phyloP scores from a whole-genome alignment of 257 asterid species.

The Misopates orontium region DNA sequence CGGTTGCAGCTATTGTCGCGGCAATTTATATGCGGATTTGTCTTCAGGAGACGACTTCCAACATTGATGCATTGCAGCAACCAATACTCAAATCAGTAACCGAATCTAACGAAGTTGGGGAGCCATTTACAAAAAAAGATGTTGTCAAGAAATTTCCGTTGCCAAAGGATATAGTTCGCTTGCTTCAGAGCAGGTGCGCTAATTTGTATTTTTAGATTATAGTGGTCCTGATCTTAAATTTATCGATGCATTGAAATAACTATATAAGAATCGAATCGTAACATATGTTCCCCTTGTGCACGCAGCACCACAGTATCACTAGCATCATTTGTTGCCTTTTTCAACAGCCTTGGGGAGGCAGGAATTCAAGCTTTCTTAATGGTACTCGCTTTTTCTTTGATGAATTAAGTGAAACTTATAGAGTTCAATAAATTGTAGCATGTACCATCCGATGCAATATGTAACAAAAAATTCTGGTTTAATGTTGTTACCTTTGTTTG shows the following conservation, averaged over 20 bases:
- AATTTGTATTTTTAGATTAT: no score
- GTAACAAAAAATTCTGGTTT: background rate
- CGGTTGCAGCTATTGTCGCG: constrained; percentile 40
- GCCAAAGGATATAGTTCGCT: constrained; percentile 40
- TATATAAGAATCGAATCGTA: no score
- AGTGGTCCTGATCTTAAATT: no score
- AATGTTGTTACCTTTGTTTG: constrained; percentile 1
- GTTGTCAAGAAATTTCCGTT: constrained; percentile 34
- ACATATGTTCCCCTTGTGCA: no score
- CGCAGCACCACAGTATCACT: constrained; percentile 53
- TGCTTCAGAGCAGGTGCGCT: constrained; percentile 53
- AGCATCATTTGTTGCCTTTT: constrained; percentile 54
- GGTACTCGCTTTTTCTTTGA: constrained; percentile 46
- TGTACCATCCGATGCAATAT: no score
- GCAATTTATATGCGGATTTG: constrained; percentile 54
- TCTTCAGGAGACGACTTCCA: constrained; percentile 36
- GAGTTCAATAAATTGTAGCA: no score
- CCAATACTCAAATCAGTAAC: constrained; percentile 26
- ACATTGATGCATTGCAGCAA: constrained; percentile 23
- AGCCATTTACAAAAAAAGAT: no score
- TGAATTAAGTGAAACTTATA: no score
- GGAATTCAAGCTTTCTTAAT: constrained; percentile 53
- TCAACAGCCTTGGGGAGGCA: constrained; percentile 65
- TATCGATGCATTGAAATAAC: no score
- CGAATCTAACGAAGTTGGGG: constrained; percentile 17